Evolutionary conservation across 495 filamentous ascomycete species (phyloP).

Genomic region (Talaromyces liani): DNA sequence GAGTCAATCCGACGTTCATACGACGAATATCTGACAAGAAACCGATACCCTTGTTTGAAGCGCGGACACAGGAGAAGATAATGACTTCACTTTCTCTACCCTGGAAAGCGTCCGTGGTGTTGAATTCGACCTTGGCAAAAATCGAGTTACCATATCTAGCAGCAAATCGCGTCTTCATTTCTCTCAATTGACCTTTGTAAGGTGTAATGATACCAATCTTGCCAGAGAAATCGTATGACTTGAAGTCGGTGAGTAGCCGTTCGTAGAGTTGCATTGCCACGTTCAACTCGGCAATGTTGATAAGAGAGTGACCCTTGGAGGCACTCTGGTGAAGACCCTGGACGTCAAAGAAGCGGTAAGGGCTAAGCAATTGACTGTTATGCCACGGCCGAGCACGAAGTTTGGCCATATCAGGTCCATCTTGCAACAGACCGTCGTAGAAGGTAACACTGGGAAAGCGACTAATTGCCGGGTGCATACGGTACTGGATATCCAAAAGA

Average conservation of each 20-base stretch:
- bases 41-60: slow-evolving; percentile 87
- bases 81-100: slow-evolving; percentile 95
- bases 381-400: slow-evolving; percentile 81
- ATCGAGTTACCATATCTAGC: slow-evolving; percentile 66
- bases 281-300: slow-evolving; percentile 80
- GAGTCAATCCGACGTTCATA: slow-evolving; percentile 98
- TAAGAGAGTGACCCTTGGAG: slow-evolving; percentile 73
- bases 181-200: slow-evolving; percentile 85
- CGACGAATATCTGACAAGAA: slow-evolving; percentile 96
- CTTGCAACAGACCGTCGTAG: slow-evolving; percentile 79
- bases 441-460: slow-evolving; percentile 82
- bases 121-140: slow-evolving; percentile 80
- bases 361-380: slow-evolving; percentile 66
- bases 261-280: slow-evolving; percentile 79
- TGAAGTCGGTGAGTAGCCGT: slow-evolving; percentile 66
- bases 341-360: slow-evolving; percentile 98
- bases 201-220: slow-evolving; percentile 96
- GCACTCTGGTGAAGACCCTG: slow-evolving; percentile 76
- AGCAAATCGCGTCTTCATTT: slow-evolving; percentile 66
- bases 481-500: slow-evolving; percentile 91
- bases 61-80: slow-evolving; percentile 96
- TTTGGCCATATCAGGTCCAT: slow-evolving; percentile 73
- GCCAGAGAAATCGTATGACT: slow-evolving; percentile 58
- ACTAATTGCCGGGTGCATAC: slow-evolving; percentile 97
- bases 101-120: slow-evolving; percentile 97